A percentile compares a stretch with the other conserved stretches of the same genome.
Conservation (phyloP, 2,329 filamentous ascomycete species). For the Colletotrichum horii region DNA sequence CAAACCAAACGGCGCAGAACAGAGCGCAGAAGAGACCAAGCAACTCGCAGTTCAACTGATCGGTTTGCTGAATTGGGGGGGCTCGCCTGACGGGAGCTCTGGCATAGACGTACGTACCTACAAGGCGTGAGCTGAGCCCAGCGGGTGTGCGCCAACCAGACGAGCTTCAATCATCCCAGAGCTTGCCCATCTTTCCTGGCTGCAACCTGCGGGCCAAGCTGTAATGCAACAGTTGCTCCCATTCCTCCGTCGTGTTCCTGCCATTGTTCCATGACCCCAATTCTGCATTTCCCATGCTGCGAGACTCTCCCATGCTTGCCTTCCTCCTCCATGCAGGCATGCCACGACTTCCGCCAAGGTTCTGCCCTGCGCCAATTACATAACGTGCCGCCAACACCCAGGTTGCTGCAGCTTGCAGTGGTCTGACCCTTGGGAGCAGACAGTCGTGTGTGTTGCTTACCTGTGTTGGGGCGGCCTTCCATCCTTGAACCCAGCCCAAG, state of each 20-base stretch:
- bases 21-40: neutral
- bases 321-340: neutral
- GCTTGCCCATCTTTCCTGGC: neutral
- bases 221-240: neutral
- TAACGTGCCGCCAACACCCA: neutral
- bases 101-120: slow-evolving; percentile 2
- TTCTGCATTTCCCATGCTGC: slow-evolving; percentile 3
- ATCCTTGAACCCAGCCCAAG: neutral
- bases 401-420: neutral
- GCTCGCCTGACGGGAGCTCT: neutral
- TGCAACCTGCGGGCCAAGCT: neutral
- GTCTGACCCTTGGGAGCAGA: neutral
- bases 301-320: slow-evolving; percentile 8
- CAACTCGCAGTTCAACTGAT: slow-evolving; percentile 12
- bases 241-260: neutral
- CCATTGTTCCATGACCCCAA: neutral
- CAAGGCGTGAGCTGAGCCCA: neutral
- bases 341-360: slow-evolving; percentile 6
- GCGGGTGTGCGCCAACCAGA: neutral
- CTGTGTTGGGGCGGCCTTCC: neutral
- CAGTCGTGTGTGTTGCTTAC: neutral
- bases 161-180: neutral
- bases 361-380: neutral
- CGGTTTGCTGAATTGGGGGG: neutral
- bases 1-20: neutral